phyloP scores from a whole-genome alignment of 2,329 filamentous ascomycete species.

The Simplicillium aogashimaense region DNA sequence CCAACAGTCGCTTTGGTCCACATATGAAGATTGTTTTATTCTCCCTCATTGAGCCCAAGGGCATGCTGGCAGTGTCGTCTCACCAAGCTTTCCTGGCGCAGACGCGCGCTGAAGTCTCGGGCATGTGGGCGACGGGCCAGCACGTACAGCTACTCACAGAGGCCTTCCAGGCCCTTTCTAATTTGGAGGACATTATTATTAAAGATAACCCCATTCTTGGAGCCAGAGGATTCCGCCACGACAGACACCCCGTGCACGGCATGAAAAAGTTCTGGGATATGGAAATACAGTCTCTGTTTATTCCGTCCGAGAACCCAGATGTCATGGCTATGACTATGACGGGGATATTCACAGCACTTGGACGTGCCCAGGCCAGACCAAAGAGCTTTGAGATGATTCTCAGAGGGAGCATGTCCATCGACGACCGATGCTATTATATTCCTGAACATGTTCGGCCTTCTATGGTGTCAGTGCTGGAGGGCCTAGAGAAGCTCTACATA shows the following conservation, averaged over 20 bases:
- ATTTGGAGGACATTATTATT: constrained; percentile 46
- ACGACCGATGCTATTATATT: constrained; percentile 32
- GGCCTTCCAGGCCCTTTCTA: constrained; percentile 43
- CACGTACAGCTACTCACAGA: constrained; percentile 44
- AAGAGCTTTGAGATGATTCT: constrained; percentile 32
- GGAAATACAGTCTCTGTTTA: too few species aligned
- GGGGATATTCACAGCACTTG: constrained; percentile 22
- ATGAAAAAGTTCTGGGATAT: constrained; percentile 47
- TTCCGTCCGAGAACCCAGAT: too few species aligned
- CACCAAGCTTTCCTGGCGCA: constrained; percentile 17
- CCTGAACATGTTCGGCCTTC: constrained; percentile 24
- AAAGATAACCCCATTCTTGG: constrained; percentile 43
- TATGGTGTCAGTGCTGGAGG: constrained; percentile 29
- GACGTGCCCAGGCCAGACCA: constrained; percentile 23
- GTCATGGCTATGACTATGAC: too few species aligned
- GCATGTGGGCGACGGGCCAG: constrained; percentile 30
- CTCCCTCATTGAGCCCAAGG: constrained; percentile 14
- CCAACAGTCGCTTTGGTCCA: constrained; percentile 30
- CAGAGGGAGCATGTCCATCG: constrained; percentile 13
- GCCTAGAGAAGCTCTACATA: constrained; percentile 33
- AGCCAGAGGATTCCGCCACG: constrained; percentile 20
- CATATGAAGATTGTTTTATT: constrained; percentile 26
- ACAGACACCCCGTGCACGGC: constrained; percentile 31
- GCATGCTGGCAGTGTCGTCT: constrained; percentile 12
- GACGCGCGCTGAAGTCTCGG: constrained; percentile 3